Evolutionary conservation across 1,284 basidiomycete genomes (phyloP).

Genomic region (Exobasidium cylindrosporum): DNA sequence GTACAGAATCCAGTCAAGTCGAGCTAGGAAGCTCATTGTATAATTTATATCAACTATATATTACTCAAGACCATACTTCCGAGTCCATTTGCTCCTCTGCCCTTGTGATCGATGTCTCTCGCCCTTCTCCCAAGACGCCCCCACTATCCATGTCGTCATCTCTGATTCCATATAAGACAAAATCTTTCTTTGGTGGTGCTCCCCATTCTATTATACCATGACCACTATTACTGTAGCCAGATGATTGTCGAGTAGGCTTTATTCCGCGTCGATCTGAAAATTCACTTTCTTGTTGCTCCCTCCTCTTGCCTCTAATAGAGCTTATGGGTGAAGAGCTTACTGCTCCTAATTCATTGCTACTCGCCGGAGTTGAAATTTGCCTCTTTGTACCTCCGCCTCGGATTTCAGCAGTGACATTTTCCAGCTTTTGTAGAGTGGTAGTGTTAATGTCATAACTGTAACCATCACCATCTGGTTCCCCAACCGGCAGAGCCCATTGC

Average conservation of each 20-base stretch:
- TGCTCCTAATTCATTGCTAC: neutral
- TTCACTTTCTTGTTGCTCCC: neutral
- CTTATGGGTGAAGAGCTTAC: slow-evolving; percentile 17
- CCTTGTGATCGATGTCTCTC: neutral
- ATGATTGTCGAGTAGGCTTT: neutral
- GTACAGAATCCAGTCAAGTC: too few relatives aligned
- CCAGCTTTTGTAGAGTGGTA: slow-evolving; percentile 26
- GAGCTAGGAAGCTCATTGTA: neutral
- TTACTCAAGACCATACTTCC: neutral
- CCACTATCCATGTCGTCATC: slow-evolving; percentile 24
- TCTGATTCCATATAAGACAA: slow-evolving; percentile 31
- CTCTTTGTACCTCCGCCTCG: slow-evolving; percentile 15
- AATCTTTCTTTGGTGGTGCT: slow-evolving; percentile 28
- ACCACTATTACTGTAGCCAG: slow-evolving; percentile 21
- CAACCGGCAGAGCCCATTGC: slow-evolving; percentile 42
- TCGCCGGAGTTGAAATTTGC: neutral
- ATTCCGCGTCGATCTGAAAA: neutral
- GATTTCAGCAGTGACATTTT: slow-evolving; percentile 29
- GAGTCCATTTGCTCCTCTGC: slow-evolving; percentile 2
- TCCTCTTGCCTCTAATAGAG: slow-evolving; percentile 15
- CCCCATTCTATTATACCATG: slow-evolving; percentile 42
- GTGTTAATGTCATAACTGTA: slow-evolving; percentile 28
- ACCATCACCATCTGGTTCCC: slow-evolving; percentile 32
- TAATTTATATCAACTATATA: neutral
- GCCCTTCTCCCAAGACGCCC: neutral